These are phyloP conservation scores for Colletotrichum sp. DNA, from an alignment of 2,329 filamentous ascomycete genomes.

Conservation along the genomic window DNA sequence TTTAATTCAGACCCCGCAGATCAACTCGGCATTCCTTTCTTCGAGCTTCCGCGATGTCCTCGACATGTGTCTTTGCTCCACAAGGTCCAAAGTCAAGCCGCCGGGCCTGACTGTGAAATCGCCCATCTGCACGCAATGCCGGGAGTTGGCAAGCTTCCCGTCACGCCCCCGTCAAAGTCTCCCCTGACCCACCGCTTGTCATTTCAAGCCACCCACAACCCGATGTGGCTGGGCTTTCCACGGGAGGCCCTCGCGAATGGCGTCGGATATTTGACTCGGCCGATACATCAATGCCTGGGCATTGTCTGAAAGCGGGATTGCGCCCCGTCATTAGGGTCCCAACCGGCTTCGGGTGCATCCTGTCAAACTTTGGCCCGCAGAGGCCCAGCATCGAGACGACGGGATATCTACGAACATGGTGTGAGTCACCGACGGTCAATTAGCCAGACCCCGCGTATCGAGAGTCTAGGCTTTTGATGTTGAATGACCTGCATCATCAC, in stretches of 20 bases:
- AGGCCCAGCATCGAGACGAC: neutral
- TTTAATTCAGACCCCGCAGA: neutral
- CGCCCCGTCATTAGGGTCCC: neutral
- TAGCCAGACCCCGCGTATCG: neutral
- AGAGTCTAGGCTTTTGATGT: neutral
- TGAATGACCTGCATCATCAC: neutral
- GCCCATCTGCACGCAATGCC: neutral
- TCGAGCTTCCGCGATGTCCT: neutral
- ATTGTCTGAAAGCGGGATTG: neutral
- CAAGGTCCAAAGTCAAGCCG: neutral
- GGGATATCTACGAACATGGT: neutral
- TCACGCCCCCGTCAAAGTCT: neutral
- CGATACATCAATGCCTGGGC: neutral
- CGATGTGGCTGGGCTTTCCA: neutral
- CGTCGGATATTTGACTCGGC: neutral
- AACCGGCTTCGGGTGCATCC: neutral
- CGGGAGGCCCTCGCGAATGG: neutral
- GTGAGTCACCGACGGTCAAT: neutral
- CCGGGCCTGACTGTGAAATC: neutral
- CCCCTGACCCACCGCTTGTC: neutral
- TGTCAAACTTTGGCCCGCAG: neutral
- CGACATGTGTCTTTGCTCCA: neutral
- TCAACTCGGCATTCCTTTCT: neutral
- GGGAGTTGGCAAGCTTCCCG: neutral
- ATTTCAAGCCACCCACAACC: conserved; percentile 3